These are phyloP conservation scores for Plenodomus lindquistii DNA, from an alignment of 2,329 filamentous ascomycete species.

Conservation along the genomic window DNA sequence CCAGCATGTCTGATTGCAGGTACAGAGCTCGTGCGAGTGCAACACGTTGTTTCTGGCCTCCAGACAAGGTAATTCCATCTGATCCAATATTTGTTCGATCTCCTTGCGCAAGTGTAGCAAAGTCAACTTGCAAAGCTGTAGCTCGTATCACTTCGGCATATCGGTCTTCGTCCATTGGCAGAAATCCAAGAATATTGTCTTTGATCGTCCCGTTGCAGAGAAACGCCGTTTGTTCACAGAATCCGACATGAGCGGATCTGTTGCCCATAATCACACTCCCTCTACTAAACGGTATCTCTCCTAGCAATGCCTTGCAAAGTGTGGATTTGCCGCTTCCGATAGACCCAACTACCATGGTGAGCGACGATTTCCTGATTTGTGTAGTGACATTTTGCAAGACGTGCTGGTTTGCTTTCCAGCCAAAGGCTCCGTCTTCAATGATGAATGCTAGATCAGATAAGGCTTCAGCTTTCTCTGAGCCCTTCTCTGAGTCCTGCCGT, in stretches of 20 bases:
- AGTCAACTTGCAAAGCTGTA: slow-evolving; percentile 5
- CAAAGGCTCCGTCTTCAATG: slow-evolving; percentile 26
- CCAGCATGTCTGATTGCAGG: slow-evolving; percentile 46
- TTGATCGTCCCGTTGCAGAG: slow-evolving; percentile 13
- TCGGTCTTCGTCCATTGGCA: slow-evolving; percentile 6
- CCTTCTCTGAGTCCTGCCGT: too few species aligned
- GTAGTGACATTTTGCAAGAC: slow-evolving; percentile 20
- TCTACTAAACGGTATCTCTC: slow-evolving; percentile 34
- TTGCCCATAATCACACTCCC: slow-evolving; percentile 22
- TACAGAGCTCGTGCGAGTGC: slow-evolving; percentile 56
- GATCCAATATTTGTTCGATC: slow-evolving; percentile 51
- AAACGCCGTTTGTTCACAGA: slow-evolving; percentile 46
- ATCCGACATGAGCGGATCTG: slow-evolving; percentile 29
- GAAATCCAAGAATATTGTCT: slow-evolving; percentile 16
- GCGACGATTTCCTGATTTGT: slow-evolving; percentile 9
- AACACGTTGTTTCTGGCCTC: slow-evolving; percentile 55
- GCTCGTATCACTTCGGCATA: slow-evolving; percentile 18
- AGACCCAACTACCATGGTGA: slow-evolving; percentile 35
- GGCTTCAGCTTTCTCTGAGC: too few species aligned
- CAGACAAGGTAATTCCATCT: slow-evolving; percentile 53
- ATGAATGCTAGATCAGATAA: slow-evolving; percentile 2
- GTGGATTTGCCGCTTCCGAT: slow-evolving; percentile 42
- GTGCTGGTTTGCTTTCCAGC: slow-evolving; percentile 27
- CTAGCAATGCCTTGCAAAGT: slow-evolving; percentile 39
- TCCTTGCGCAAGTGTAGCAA: slow-evolving; percentile 7